A percentile compares a stretch with the other conserved stretches of the same genome.
Evolutionary conservation across 108 stramenopile species (phyloP).

Genomic region (Epipyxis sp.): DNA sequence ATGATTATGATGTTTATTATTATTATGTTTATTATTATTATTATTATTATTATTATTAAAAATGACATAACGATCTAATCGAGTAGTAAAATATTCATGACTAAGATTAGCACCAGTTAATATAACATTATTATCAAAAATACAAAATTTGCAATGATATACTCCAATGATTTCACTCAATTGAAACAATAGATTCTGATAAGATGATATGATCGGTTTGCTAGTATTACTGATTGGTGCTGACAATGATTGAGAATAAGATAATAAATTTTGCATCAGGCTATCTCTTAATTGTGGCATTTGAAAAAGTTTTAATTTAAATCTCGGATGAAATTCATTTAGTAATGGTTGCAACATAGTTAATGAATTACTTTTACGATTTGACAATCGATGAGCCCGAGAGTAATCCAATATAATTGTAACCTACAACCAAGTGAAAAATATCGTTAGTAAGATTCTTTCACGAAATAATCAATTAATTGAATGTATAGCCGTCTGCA

Average conservation of each 20-base stretch:
- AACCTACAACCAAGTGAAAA: no score
- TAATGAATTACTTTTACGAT: not conserved
- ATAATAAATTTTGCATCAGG: no score
- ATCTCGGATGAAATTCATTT: not conserved
- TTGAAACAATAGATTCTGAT: not conserved
- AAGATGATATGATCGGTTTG: no score
- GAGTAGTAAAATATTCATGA: slow-evolving; percentile 24
- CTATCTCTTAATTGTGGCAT: not conserved
- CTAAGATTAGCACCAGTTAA: slow-evolving; percentile 32
- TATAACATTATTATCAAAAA: slow-evolving; percentile 24
- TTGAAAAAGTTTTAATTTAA: not conserved
- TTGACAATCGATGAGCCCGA: not conserved
- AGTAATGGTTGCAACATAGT: not conserved
- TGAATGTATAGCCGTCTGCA: no score
- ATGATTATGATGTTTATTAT: not conserved
- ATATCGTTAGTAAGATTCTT: no score
- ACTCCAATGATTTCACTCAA: not conserved
- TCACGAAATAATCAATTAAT: no score
- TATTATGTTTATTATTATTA: no score
- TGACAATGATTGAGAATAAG: no score
- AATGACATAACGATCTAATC: slow-evolving; percentile 32
- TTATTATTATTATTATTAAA: not conserved
- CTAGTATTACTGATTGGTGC: no score
- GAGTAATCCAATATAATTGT: slow-evolving; percentile 3
- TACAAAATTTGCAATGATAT: not conserved